Conservation (phyloP, 2,329 filamentous ascomycete species). For the Stagonosporopsis chrysanthemi region DNA sequence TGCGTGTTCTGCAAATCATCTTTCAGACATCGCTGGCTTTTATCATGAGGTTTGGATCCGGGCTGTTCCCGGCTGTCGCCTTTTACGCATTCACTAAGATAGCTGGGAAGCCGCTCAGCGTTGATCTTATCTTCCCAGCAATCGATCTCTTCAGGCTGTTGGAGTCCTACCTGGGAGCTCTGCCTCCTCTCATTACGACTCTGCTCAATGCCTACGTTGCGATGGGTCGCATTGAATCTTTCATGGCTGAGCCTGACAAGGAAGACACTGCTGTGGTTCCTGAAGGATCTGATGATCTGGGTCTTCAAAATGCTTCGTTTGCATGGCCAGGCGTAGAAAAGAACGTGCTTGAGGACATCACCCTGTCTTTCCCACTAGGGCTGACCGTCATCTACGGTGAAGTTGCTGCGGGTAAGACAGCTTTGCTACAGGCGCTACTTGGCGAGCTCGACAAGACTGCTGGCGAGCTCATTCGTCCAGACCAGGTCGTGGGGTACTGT, state of each 20-base stretch:
- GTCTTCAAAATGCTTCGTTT: slow-evolving; percentile 73
- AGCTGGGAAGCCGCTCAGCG: slow-evolving; percentile 70
- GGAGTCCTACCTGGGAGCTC: slow-evolving; percentile 73
- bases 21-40: slow-evolving; percentile 70
- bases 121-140: slow-evolving; percentile 87
- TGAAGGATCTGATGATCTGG: slow-evolving; percentile 48
- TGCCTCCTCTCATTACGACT: slow-evolving; percentile 77
- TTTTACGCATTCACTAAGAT: slow-evolving; percentile 83
- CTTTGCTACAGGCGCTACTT: slow-evolving; percentile 65
- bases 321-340: slow-evolving; percentile 76
- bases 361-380: slow-evolving; percentile 62
- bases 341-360: slow-evolving; percentile 63
- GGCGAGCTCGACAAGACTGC: slow-evolving; percentile 64
- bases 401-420: slow-evolving; percentile 70
- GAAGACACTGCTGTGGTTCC: slow-evolving; percentile 56
- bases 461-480: slow-evolving; percentile 61
- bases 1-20: slow-evolving; percentile 69
- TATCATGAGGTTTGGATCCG: slow-evolving; percentile 74
- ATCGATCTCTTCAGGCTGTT: slow-evolving; percentile 81
- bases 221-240: slow-evolving; percentile 80
- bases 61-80: slow-evolving; percentile 79
- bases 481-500: slow-evolving; percentile 68
- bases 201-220: slow-evolving; percentile 85
- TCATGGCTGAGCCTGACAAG: slow-evolving; percentile 86
- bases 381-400: slow-evolving; percentile 69